phyloP scores from a whole-genome alignment of 495 filamentous ascomycete species.

The Trichocladium antarcticum region DNA sequence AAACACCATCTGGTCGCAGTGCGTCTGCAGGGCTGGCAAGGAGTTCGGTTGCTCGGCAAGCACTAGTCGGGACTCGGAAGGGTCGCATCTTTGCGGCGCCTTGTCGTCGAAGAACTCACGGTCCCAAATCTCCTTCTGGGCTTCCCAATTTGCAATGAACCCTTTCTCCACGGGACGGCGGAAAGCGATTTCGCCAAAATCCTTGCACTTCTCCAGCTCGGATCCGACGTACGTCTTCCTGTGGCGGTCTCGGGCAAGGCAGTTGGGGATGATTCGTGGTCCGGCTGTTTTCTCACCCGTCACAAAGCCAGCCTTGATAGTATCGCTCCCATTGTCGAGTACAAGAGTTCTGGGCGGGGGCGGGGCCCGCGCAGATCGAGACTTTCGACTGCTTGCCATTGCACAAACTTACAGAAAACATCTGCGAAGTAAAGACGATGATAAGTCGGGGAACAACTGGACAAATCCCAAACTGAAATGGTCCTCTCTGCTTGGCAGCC shows the following conservation, averaged over 20 bases:
- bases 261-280: constrained; percentile 74
- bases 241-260: constrained; percentile 71
- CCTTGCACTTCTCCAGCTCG: constrained; percentile 66
- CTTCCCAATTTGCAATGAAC: constrained; percentile 93
- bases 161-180: constrained; percentile 91
- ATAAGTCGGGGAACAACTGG: too few species aligned
- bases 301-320: constrained; percentile 85
- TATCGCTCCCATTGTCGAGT: constrained; percentile 88
- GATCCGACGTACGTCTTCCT: constrained; percentile 67
- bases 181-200: constrained; percentile 84
- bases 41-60: constrained; percentile 89
- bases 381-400: constrained; percentile 37
- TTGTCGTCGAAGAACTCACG: constrained; percentile 72
- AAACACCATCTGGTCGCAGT: constrained; percentile 93
- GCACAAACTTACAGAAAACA: neutral
- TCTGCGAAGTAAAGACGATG: neutral
- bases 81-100: constrained; percentile 56
- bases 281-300: constrained; percentile 34
- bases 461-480: too few species aligned
- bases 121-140: constrained; percentile 93
- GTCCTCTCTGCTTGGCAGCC: too few species aligned
- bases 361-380: constrained; percentile 30
- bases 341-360: constrained; percentile 62
- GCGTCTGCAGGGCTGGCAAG: constrained; percentile 64
- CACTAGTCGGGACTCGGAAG: constrained; percentile 67